Base-by-base conservation (phyloP, 2,329 filamentous ascomycete genomes). In the Diaporthe ampelina region DNA sequence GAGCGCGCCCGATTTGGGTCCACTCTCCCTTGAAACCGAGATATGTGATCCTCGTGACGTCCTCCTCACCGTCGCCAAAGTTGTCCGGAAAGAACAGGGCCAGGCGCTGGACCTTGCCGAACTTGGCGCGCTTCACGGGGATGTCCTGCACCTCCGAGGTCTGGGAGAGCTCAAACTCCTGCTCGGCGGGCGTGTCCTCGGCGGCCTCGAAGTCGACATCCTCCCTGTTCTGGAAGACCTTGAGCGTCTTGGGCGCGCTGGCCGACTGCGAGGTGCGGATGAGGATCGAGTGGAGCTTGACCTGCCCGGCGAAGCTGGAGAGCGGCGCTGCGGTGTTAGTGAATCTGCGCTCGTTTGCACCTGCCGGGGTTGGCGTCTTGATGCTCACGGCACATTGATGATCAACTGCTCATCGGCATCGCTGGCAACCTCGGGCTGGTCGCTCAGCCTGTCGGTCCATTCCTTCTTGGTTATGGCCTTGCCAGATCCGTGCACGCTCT, bases 11-110 rank as follows among this genome's bases (percentile, higher is more conserved):
- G 80, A 97, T 84, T 81, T 92, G 91, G 90, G 97, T 97, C 88
- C 95, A 98, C 84, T 98, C 94, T 32, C 97, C 97, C 84, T 94
- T 95, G 86, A 99, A 98, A 0, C 94, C 97, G 73, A 98, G 77
- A 84, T 98, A 99, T 76, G 88, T 92, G 2, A 98, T 82, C 65
- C 91, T 89, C 58, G 94, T 96, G 72, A 93, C 91, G 72, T 97
- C 94, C 81, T 95, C 94, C 19, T 95, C 94, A 0, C 91, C 94
- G 63, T 91, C 89, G 78, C 91, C 90, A 84, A 96, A 98, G 81
- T 98, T 99, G 82, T 98, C 94, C 79, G 94, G 93, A 79, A 98
- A 94, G 86, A 98, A 98, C 67, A 99, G 87, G 19, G 92, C 91
- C 76, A 99, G 86, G 26, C 89, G 92, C 63, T 94, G 93, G n/a